Percentiles rank a stretch among this genome's conserved stretches.
Conservation (phyloP, 1,139 yeast species). For the Protomyces arabidopsidicola region DNA sequence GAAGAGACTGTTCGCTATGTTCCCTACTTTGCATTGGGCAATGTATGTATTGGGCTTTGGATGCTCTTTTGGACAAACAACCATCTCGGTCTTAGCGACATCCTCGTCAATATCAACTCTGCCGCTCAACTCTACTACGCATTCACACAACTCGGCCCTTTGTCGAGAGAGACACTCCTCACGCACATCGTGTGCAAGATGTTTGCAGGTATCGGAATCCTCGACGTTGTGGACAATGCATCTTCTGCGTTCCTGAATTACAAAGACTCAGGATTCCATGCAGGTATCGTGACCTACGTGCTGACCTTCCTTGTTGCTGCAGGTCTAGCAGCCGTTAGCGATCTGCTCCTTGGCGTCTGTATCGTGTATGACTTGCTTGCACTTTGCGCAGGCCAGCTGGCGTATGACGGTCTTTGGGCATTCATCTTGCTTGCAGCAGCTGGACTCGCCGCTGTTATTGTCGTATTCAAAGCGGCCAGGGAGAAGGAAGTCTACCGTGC, state of each 20-base stretch:
- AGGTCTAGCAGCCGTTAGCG: slow-evolving; percentile 21
- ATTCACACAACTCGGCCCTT: slow-evolving; percentile 13
- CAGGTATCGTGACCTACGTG: slow-evolving; percentile 20
- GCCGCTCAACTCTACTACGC: slow-evolving; percentile 23
- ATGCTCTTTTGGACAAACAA: slow-evolving; percentile 26
- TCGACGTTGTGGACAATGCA: slow-evolving; percentile 24
- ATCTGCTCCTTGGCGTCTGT: slow-evolving; percentile 18
- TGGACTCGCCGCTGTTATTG: slow-evolving; percentile 12
- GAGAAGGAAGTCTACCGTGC: slow-evolving; percentile 20
- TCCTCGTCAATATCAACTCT: slow-evolving; percentile 23
- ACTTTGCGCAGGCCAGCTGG: slow-evolving; percentile 16
- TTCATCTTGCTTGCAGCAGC: slow-evolving; percentile 13
- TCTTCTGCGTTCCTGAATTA: slow-evolving; percentile 20
- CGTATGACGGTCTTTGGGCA: slow-evolving; percentile 16
- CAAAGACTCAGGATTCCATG: neutral
- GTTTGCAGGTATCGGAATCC: slow-evolving; percentile 24
- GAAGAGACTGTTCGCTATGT: slow-evolving; percentile 19
- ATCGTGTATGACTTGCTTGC: slow-evolving; percentile 22
- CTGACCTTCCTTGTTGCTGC: slow-evolving; percentile 18
- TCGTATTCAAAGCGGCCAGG: slow-evolving; percentile 2
- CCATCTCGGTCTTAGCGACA: slow-evolving; percentile 18
- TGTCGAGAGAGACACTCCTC: slow-evolving; percentile 10
- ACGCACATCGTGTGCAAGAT: slow-evolving; percentile 23
- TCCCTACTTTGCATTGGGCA: slow-evolving; percentile 19
- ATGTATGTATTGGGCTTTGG: slow-evolving; percentile 26